Evolutionary conservation across 108 stramenopile species (phyloP), one percentile per base, ranked within the genome.

Genomic region (Stephanodiscus minutulus): DNA sequence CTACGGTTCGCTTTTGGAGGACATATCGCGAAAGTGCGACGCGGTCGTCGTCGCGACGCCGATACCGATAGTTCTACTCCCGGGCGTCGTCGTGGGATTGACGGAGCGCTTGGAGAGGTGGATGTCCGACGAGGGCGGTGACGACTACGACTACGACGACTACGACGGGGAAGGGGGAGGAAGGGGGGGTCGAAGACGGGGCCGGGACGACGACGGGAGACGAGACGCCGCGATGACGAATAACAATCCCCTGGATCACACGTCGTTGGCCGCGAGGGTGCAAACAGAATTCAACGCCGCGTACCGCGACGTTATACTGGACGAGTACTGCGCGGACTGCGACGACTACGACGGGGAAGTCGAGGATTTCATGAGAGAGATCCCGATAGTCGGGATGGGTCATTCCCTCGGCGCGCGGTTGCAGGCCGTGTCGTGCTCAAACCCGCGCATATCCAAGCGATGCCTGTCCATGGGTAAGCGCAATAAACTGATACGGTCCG

Each of bases 321-420:
- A 94, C 78, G 93, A 94, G 71, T 94, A 88, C 73, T 87, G 83
- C 35, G 31, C 21, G 35, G 72, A 77, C 50, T 52, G 20, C n/a
- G 54, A 58, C 48, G 74, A 77, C 43, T 44, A 44, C 43, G 52
- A 53, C 49, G 69, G 78, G 15, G 76, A 68, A 46, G 47, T 85
- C 7, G 78, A 79, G 39, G 67, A 68, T 3, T 79, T 79, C 50
- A 73, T 79, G 65, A 68, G 27, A 22, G 50, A 71, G 36, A 65
- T 91, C 39, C 86, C 89, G 13, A 61, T 91, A 1, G 84, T 90
- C 54, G 93, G 88, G 17, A 41, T 91, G 2, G 93, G 93, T 9
- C 93, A 94, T 63, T 89, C 88, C 29, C 66, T 94, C 11, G 93
- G 93, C 46, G 78, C 88, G 22, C 64, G 93, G 5, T 65, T 94